Evolutionary conservation across 2,329 filamentous ascomycete genomes (phyloP).

Genomic region (Hypocreales sp.): DNA sequence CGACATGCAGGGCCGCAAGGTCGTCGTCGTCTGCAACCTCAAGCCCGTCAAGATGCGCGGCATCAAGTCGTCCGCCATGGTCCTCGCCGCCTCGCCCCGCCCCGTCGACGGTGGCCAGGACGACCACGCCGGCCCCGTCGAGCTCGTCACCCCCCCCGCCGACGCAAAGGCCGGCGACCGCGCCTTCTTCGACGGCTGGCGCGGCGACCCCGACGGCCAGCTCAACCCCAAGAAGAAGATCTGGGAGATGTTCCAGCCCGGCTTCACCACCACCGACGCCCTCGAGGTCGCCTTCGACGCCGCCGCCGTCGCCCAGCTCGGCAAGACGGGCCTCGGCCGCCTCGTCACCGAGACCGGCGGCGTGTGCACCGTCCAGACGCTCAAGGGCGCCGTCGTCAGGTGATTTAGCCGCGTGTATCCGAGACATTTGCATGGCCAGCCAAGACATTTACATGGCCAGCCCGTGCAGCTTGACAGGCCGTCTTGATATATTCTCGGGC

Average conservation of each 20-base stretch:
- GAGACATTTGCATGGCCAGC: too few relatives aligned
- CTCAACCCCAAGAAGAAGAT: slow-evolving; percentile 99
- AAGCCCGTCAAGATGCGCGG: slow-evolving; percentile 99
- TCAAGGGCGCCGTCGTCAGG: slow-evolving; percentile 71
- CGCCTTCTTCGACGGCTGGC: slow-evolving; percentile 88
- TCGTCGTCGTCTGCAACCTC: slow-evolving; percentile 91
- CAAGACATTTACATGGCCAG: too few relatives aligned
- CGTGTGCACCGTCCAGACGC: slow-evolving; percentile 65
- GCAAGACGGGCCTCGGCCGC: slow-evolving; percentile 50
- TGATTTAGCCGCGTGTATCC: too few relatives aligned
- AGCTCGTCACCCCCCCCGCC: slow-evolving; percentile 73
- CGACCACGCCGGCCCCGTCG: slow-evolving; percentile 78
- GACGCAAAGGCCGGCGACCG: slow-evolving; percentile 70
- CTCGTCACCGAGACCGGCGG: slow-evolving; percentile 66
- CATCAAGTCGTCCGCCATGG: slow-evolving; percentile 67
- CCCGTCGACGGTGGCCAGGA: slow-evolving; percentile 68
- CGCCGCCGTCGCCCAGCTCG: slow-evolving; percentile 56
- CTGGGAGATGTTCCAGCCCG: slow-evolving; percentile 93
- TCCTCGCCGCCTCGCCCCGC: slow-evolving; percentile 81
- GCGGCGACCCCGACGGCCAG: slow-evolving; percentile 80
- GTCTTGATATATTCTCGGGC: too few relatives aligned
- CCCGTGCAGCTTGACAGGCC: too few relatives aligned
- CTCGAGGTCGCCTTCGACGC: slow-evolving; percentile 83
- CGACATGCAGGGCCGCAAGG: slow-evolving; percentile 93
- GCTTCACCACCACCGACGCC: slow-evolving; percentile 74